Base-by-base conservation (phyloP, 441 rosid genomes). In the Omphalea diandra region DNA sequence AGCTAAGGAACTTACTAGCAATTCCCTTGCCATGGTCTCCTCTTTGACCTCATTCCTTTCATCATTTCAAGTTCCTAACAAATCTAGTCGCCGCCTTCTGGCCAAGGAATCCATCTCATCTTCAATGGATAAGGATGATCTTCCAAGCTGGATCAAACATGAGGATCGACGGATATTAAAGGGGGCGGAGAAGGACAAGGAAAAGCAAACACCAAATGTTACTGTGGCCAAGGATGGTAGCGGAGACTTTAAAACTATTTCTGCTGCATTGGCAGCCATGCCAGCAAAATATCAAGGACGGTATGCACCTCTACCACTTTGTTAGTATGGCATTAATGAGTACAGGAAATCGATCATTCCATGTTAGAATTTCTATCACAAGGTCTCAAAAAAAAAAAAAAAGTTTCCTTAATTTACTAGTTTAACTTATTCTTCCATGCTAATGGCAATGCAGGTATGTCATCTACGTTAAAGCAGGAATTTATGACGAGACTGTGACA, bases 181-280 rank as follows among this genome's bases (percentile, higher is more conserved):
- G 74, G 83, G 63, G 4, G 68, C n/a, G n/a, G n/a, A n/a, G n/a
- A n/a, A 26, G 3, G 59, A 63, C 26, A 22, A 43, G 10, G 82
- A 72, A 0, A 70, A 73, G 57, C 83, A 79, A 58, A 82, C 44
- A 3, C 93, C 94, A 6, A 78, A 86, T 35, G 83, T 82, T 4
- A 77, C 78, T 1, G 94, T 90, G 22, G 94, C 96, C 0, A 84
- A 92, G 77, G 94, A 90, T 67, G 97, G 91, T 5, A 88, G 90
- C 64, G 94, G 96, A 68, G 43, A 88, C 5, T 92, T 86, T 78
- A 80, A 79, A 31, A 87, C 91, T 26, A 83, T 92, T 65, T 68
- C 72, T 5, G 94, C 75, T 18, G 94, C 97, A 43, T 70, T 92
- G 35, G 77, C 61, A 0, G 90, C 91, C 53, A 79, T 88, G 73